Percentiles rank a stretch among this genome's conserved stretches.
Conservation (phyloP, 768 basidiomycete genomes). For the Hygrocybe coccinea region DNA sequence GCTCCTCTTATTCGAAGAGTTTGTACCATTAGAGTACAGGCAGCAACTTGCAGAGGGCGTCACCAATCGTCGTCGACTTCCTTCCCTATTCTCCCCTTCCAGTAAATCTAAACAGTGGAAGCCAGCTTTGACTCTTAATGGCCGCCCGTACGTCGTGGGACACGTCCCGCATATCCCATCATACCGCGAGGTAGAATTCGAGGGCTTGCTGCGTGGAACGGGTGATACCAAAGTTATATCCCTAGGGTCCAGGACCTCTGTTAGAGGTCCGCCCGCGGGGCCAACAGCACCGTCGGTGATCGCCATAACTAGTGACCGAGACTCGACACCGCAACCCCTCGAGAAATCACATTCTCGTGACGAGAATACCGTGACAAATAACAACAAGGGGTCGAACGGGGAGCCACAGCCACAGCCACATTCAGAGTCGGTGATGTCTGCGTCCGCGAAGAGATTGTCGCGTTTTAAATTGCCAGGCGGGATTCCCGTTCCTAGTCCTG, state of each 20-base stretch:
- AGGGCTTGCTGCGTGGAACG: constrained; percentile 60
- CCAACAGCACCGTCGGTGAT: not conserved
- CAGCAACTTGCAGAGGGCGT: constrained; percentile 62
- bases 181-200: constrained; percentile 72
- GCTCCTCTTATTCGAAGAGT: constrained; percentile 87
- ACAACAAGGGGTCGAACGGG: constrained; percentile 28
- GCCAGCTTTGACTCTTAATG: constrained; percentile 75
- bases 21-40: constrained; percentile 83
- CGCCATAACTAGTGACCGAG: constrained; percentile 15
- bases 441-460: constrained; percentile 38
- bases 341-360: not conserved
- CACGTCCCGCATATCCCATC: constrained; percentile 50
- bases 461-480: constrained; percentile 56
- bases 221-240: constrained; percentile 43
- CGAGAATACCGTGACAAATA: constrained; percentile 12
- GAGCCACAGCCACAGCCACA: constrained; percentile 26
- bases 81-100: constrained; percentile 58
- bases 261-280: constrained; percentile 9
- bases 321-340: not conserved
- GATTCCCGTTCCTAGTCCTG: constrained; percentile 53
- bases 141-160: constrained; percentile 66
- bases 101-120: constrained; percentile 64
- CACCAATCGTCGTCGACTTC: constrained; percentile 54
- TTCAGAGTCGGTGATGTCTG: constrained; percentile 30
- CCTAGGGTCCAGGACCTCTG: constrained; percentile 27